Evolutionary conservation across 1,284 basidiomycete genomes (phyloP).

Genomic region (Microbotryum scabiosae): DNA sequence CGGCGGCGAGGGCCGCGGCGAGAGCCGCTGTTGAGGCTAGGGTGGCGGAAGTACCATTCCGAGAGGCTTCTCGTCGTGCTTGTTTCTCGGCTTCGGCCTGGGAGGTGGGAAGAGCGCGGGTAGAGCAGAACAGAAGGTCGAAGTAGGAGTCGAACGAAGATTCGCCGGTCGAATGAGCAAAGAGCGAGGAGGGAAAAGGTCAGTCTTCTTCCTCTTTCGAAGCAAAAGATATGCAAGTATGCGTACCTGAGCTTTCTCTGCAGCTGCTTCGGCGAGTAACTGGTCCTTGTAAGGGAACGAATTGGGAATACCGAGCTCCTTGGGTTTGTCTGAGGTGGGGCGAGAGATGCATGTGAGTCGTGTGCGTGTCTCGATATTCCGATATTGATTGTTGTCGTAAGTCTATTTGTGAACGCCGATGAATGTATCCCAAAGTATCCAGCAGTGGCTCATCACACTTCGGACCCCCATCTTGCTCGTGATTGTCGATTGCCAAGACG

Average conservation of each 20-base stretch:
- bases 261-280: conserved; percentile 81
- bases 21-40: conserved; percentile 32
- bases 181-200: neutral
- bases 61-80: conserved; percentile 24
- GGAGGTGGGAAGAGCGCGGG: neutral
- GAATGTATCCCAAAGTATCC: too few species aligned
- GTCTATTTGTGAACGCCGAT: too few species aligned
- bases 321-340: conserved; percentile 53
- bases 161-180: neutral
- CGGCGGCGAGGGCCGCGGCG: conserved; percentile 32
- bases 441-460: neutral
- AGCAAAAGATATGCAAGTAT: neutral
- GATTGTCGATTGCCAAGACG: neutral
- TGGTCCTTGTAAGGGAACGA: conserved; percentile 96
- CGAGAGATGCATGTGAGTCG: neutral
- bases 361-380: neutral
- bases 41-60: conserved; percentile 22
- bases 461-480: neutral
- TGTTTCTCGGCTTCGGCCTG: conserved; percentile 63
- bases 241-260: conserved; percentile 45
- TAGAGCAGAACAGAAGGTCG: neutral
- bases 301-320: conserved; percentile 94
- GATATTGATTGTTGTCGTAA: too few species aligned
- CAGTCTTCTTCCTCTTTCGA: neutral
- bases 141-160: neutral